Conservation (phyloP, 2,329 filamentous ascomycete species). For the Claviceps digitariae region DNA sequence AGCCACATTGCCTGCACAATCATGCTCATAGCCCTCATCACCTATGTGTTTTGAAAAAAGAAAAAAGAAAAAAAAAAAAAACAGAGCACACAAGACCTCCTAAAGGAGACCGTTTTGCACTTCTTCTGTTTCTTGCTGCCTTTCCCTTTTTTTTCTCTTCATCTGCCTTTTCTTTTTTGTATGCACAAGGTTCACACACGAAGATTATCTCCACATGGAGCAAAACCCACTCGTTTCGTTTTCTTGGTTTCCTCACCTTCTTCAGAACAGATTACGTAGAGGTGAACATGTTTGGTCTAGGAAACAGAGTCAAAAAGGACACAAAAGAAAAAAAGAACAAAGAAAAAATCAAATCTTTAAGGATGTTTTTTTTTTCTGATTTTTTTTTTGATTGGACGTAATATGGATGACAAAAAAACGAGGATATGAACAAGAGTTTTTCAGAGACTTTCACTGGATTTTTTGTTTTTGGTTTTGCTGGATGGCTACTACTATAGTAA, state of each 20-base stretch:
- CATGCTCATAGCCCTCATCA: constrained; percentile 22
- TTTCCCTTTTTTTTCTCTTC: not conserved
- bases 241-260: no score
- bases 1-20: constrained; percentile 22
- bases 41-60: constrained; percentile 19
- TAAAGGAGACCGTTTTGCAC: not conserved
- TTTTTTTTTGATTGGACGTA: not conserved
- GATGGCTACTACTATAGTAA: constrained; percentile 3
- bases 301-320: no score
- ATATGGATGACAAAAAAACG: not conserved
- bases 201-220: no score
- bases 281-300: no score
- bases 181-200: no score
- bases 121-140: no score
- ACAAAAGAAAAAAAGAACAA: not conserved
- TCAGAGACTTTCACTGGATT: not conserved
- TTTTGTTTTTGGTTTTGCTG: not conserved
- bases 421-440: not conserved
- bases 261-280: no score
- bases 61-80: not conserved
- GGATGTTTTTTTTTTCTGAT: no score
- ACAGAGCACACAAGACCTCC: not conserved
- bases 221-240: no score
- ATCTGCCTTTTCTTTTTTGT: not conserved
- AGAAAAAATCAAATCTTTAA: not conserved